These are phyloP conservation scores for Boletus vermiculosoides DNA, from an alignment of 768 basidiomycete genomes.

Conservation along the genomic window DNA sequence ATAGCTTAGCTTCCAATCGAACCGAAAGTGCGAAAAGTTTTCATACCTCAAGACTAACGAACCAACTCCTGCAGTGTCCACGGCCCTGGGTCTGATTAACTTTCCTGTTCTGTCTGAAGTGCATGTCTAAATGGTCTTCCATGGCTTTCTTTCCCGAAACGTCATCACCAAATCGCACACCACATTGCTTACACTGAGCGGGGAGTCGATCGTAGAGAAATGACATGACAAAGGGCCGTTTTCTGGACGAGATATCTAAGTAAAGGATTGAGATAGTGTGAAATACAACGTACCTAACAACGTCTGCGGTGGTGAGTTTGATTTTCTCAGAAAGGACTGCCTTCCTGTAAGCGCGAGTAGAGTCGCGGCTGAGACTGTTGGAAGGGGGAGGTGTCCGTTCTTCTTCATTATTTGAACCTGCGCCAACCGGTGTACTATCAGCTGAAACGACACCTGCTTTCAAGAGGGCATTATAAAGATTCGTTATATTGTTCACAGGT, in stretches of 20 bases:
- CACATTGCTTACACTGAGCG: constrained; percentile 92
- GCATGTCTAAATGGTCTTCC: constrained; percentile 93
- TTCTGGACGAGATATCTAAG: constrained; percentile 29
- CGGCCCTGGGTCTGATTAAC: constrained; percentile 75
- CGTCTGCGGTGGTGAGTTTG: constrained; percentile 64
- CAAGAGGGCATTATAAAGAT: constrained; percentile 64
- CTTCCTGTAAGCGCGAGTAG: constrained; percentile 56
- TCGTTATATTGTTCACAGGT: constrained; percentile 45
- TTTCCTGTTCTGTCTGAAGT: constrained; percentile 90
- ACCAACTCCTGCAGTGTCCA: constrained; percentile 90
- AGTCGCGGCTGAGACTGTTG: constrained; percentile 43
- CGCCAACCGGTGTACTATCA: constrained; percentile 50
- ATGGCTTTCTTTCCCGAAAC: constrained; percentile 68
- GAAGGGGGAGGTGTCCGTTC: constrained; percentile 35
- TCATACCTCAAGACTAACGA: constrained; percentile 76
- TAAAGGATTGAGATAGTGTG: not conserved
- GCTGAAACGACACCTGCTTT: constrained; percentile 77
- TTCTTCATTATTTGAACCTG: constrained; percentile 35
- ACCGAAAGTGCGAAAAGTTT: not conserved
- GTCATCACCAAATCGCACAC: constrained; percentile 78
- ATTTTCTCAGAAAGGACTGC: constrained; percentile 59
- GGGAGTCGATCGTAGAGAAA: constrained; percentile 75
- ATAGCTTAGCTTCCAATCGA: constrained; percentile 12
- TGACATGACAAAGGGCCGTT: constrained; percentile 56
- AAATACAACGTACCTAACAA: constrained; percentile 55